Evolutionary conservation across 2,329 filamentous ascomycete genomes (phyloP), one percentile per base, ranked within the genome.

Genomic region (Ceratocystis lukuohia): DNA sequence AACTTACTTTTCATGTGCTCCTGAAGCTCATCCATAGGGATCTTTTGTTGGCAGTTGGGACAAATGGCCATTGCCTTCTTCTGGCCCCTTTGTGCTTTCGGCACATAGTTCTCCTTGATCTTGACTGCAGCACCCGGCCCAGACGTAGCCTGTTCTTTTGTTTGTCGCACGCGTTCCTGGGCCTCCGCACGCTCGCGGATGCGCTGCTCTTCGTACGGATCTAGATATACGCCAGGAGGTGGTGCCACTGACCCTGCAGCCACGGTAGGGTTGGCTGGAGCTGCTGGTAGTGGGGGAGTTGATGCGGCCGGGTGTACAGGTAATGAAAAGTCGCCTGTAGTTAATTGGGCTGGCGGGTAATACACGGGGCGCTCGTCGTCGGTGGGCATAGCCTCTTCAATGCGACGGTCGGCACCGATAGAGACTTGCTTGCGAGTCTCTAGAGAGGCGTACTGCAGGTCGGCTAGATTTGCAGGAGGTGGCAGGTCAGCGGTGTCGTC

Each of bases 391-490:
- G 93, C 91, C 79, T 99, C 94, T 75, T 99, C 94, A 69, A 99
- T 91, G 67, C 93, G 88, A 71, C 92, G 80, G 72, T 88, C 87
- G 67, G 89, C 84, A 71, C 85, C 86, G 69, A 96, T 87, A 46
- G 91, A 95, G 73, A 94, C 88, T 75, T 88, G 89, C 66, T 93
- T 95, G 76, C 95, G 94, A 76, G 97, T 91, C 73, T 99, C 94
- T 20, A 99, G 82, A 7, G 92, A 96, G 37, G 92, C 91, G 69
- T 92, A 95, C 74, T 97, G 92, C 20, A 99, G 81, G 72, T 99
- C 94, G 69, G 90, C 89, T 53, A 96, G 84, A 4, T 88, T 91
- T 3, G 91, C 94, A 0, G 94, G 94, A 1, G 92, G 88, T 41
- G 93, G 92, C 10, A 99, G 85, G 69, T 94, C 88, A 46, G 86